Percentiles rank a stretch among this genome's conserved stretches.
Conservation (phyloP, 768 basidiomycete genomes). For the Hirschioporus abietinus region DNA sequence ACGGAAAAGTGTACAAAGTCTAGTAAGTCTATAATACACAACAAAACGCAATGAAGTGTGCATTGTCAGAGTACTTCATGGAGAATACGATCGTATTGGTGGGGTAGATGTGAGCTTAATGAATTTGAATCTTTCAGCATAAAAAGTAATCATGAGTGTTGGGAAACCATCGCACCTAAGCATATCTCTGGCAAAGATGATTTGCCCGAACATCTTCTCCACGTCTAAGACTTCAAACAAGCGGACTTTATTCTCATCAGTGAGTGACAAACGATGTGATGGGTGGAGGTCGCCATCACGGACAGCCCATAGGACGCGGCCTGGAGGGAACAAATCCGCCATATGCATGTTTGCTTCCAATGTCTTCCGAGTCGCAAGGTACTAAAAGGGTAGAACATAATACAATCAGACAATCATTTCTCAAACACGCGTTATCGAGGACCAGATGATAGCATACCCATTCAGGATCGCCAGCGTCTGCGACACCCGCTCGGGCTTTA, state of each 20-base stretch:
- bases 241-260: conserved; percentile 48
- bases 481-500: conserved; percentile 58
- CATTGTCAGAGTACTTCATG: conserved; percentile 54
- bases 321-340: conserved; percentile 69
- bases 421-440: background rate
- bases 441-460: conserved; percentile 34
- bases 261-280: conserved; percentile 36
- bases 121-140: conserved; percentile 8
- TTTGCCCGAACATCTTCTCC: conserved; percentile 72
- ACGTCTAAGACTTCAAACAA: conserved; percentile 76
- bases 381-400: conserved; percentile 34
- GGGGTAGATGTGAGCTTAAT: conserved; percentile 66
- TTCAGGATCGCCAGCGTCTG: conserved; percentile 46
- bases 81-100: conserved; percentile 72
- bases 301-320: conserved; percentile 74
- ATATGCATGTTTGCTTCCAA: conserved; percentile 80
- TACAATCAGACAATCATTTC: conserved; percentile 3
- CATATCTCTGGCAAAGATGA: conserved; percentile 81
- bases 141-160: background rate
- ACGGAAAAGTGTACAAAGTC: background rate
- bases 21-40: background rate
- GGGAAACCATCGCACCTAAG: conserved; percentile 47
- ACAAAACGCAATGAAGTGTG: background rate
- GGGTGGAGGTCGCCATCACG: conserved; percentile 66
- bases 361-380: conserved; percentile 75